Conservation (phyloP, 345 rosid genomes). For the Eucalyptus erythrocorys region DNA sequence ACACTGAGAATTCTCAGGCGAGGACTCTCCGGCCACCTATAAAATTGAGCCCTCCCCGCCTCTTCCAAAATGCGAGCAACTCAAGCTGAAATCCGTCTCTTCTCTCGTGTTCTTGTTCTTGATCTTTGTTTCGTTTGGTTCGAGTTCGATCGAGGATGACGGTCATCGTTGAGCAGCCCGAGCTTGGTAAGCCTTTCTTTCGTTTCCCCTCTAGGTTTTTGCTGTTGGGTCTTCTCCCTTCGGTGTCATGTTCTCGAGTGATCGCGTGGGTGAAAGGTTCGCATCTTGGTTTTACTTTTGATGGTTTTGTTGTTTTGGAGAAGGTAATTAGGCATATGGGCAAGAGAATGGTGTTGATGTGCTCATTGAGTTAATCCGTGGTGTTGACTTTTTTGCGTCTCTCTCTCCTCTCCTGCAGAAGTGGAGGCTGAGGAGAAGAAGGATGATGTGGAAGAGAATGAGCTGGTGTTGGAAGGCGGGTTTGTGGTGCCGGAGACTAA, state of each 20-base stretch:
- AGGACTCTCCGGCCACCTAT: not conserved
- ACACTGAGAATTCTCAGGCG: not conserved
- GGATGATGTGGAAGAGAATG: slow-evolving; percentile 7
- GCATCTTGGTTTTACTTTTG: not conserved
- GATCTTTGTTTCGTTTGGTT: not conserved
- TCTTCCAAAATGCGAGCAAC: not conserved
- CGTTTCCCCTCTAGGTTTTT: not conserved
- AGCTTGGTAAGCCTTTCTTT: not conserved
- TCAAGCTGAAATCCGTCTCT: not conserved
- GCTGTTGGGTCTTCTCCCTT: not conserved
- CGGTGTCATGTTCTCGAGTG: not conserved
- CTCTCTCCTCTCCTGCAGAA: not conserved
- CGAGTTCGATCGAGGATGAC: not conserved
- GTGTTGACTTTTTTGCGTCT: too few relatives aligned
- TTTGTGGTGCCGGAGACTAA: slow-evolving; percentile 56
- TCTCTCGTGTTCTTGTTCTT: not conserved
- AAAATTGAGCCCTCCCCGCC: not conserved
- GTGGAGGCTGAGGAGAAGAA: not conserved
- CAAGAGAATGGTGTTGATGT: not conserved
- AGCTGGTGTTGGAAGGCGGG: slow-evolving; percentile 33
- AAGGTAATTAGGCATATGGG: not conserved
- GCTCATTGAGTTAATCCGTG: not conserved
- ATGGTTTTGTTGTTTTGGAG: not conserved
- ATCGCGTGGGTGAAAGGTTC: not conserved
- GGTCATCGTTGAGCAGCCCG: not conserved